A percentile compares a stretch with the other conserved stretches of the same genome.
These are phyloP conservation scores for Candida dubliniensis DNA, from an alignment of 1,139 yeast species.

Conservation along the genomic window DNA sequence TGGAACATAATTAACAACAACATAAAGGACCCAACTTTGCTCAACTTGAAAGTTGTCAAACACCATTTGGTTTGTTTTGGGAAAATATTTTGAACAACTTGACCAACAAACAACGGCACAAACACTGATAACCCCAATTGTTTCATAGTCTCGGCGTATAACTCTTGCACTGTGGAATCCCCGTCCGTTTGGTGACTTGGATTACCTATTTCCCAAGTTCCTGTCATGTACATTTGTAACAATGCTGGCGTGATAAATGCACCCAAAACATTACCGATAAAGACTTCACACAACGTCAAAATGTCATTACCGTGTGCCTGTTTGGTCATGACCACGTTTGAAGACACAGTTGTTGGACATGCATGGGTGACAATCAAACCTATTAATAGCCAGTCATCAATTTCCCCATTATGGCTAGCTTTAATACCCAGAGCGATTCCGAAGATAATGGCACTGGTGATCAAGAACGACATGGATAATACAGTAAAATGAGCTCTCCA, in stretches of 20 bases:
- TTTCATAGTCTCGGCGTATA: slow-evolving; percentile 77
- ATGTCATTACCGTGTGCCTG: slow-evolving; percentile 79
- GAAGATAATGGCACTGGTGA: slow-evolving; percentile 73
- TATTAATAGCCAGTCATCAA: slow-evolving; percentile 71
- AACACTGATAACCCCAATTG: slow-evolving; percentile 83
- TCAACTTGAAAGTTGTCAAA: slow-evolving; percentile 56
- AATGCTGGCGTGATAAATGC: slow-evolving; percentile 87
- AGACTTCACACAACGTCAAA: slow-evolving; percentile 78
- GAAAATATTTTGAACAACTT: slow-evolving; percentile 66
- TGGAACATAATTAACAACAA: slow-evolving; percentile 77
- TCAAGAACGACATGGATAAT: slow-evolving; percentile 63
- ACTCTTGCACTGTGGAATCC: slow-evolving; percentile 45
- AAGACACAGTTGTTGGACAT: slow-evolving; percentile 89
- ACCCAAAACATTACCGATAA: slow-evolving; percentile 79
- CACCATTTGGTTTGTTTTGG: slow-evolving; percentile 66
- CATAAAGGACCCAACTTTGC: slow-evolving; percentile 77
- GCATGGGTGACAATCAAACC: slow-evolving; percentile 82
- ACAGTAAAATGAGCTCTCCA: slow-evolving; percentile 85
- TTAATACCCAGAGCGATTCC: slow-evolving; percentile 73
- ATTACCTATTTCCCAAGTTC: slow-evolving; percentile 76
- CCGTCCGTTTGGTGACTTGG: slow-evolving; percentile 58
- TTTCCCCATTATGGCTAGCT: slow-evolving; percentile 53
- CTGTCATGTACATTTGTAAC: slow-evolving; percentile 64
- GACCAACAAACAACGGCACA: slow-evolving; percentile 87
- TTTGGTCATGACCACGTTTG: slow-evolving; percentile 90